These are phyloP conservation scores for Linum lewisii DNA, from an alignment of 345 rosid species.

Conservation along the genomic window DNA sequence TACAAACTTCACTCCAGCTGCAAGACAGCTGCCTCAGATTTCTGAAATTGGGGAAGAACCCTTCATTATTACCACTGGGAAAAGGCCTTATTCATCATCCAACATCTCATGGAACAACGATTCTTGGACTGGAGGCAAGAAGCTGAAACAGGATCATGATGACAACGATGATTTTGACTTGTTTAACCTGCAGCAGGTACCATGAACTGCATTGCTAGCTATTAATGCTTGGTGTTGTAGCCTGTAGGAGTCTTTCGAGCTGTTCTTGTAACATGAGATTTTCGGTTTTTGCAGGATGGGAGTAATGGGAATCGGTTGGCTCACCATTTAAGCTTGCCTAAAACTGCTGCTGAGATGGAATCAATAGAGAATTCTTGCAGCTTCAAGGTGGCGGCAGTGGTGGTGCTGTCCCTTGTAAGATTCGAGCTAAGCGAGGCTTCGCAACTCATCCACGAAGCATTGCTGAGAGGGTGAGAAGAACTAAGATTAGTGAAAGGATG, in stretches of 20 bases:
- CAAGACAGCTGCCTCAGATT: conserved; percentile 31
- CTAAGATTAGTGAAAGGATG: conserved; percentile 58
- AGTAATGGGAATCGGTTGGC: conserved; percentile 36
- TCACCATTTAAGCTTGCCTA: conserved; percentile 69
- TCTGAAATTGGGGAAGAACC: conserved; percentile 30
- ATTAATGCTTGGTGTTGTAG: background rate
- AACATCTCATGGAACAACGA: conserved; percentile 28
- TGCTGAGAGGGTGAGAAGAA: conserved; percentile 79
- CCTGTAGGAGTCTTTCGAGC: background rate
- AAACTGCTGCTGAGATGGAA: conserved; percentile 36
- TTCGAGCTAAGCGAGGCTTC: conserved; percentile 75
- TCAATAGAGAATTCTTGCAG: conserved; percentile 35
- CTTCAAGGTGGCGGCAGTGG: too few species aligned
- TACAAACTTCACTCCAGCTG: conserved; percentile 24
- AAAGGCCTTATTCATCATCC: conserved; percentile 13
- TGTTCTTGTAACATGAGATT: background rate
- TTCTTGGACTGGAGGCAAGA: conserved; percentile 22
- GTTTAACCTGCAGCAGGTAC: conserved; percentile 13
- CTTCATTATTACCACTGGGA: conserved; percentile 12
- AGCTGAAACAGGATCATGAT: conserved; percentile 20
- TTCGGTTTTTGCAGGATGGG: conserved; percentile 26
- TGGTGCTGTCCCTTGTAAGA: conserved; percentile 64
- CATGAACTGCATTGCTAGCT: too few species aligned
- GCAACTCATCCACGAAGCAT: conserved; percentile 98
- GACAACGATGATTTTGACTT: conserved; percentile 3